A percentile compares a stretch with the other conserved stretches of the same genome.
phyloP scores from a whole-genome alignment of 345 rosid genomes.

The Schrenkiella parvula region DNA sequence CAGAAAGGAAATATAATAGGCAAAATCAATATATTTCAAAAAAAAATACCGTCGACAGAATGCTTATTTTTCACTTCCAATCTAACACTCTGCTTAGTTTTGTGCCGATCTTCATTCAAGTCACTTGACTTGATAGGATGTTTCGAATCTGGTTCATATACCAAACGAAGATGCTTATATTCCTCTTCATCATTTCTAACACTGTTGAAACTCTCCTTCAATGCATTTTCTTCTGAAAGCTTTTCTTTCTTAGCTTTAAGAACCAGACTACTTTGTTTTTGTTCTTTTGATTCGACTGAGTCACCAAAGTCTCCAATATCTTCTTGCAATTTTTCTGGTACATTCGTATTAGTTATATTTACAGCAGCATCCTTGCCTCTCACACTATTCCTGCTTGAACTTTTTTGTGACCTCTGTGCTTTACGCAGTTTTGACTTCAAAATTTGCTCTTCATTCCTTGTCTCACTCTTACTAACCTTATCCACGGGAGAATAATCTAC shows the following conservation, averaged over 20 bases:
- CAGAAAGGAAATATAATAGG: background rate
- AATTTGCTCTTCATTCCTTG: conserved; percentile 36
- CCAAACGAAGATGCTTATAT: conserved; percentile 35
- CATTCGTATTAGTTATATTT: conserved; percentile 41
- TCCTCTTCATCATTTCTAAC: conserved; percentile 36
- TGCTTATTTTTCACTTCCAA: conserved; percentile 40
- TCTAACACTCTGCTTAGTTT: conserved; percentile 49
- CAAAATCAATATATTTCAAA: conserved; percentile 19
- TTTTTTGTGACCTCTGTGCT: conserved; percentile 25
- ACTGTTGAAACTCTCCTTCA: conserved; percentile 13
- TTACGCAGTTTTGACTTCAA: conserved; percentile 35
- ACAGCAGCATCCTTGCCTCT: conserved; percentile 40
- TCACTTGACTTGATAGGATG: conserved; percentile 39
- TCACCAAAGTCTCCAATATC: conserved; percentile 37
- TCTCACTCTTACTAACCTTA: conserved; percentile 40
- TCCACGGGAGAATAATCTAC: conserved; percentile 33
- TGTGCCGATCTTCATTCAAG: conserved; percentile 38
- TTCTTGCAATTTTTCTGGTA: conserved; percentile 41
- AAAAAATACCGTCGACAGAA: conserved; percentile 65
- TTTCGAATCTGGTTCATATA: conserved; percentile 44
- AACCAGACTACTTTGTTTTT: conserved; percentile 17
- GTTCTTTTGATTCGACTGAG: conserved; percentile 36
- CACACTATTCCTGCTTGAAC: conserved; percentile 38
- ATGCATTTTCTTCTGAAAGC: conserved; percentile 11
- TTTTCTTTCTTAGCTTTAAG: conserved; percentile 26